Conservation (phyloP, 2,329 filamentous ascomycete species). For the Ambrosiella beaveri region DNA sequence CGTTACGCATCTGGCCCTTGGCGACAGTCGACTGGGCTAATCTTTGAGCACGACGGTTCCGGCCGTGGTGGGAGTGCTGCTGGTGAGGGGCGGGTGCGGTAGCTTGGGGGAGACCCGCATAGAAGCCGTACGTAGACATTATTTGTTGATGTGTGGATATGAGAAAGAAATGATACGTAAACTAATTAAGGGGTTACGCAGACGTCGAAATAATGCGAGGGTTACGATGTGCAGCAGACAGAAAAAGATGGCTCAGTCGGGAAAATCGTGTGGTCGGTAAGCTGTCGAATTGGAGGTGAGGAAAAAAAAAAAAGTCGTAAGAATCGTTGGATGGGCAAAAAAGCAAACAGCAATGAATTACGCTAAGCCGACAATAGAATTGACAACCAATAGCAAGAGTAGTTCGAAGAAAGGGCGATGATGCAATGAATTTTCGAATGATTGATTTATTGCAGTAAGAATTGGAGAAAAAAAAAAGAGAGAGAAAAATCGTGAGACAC, state of each 20-base stretch:
- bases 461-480: constrained; percentile 3
- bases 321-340: not conserved
- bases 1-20: constrained; percentile 68
- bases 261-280: too few species aligned
- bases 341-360: not conserved
- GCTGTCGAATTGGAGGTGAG: not conserved
- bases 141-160: constrained; percentile 17
- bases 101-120: constrained; percentile 39
- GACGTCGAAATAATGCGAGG: not conserved
- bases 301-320: not conserved
- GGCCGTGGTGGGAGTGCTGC: constrained; percentile 65
- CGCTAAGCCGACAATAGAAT: not conserved
- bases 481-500: not conserved
- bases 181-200: not conserved
- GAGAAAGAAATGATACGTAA: not conserved
- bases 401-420: not conserved
- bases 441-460: not conserved
- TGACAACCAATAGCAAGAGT: not conserved
- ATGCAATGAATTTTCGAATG: too few species aligned
- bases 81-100: constrained; percentile 26
- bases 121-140: constrained; percentile 51
- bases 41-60: constrained; percentile 69
- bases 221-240: not conserved
- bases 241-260: too few species aligned
- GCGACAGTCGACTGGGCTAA: constrained; percentile 41